Evolutionary conservation across 345 rosid species (phyloP).

Genomic region (Eucalyptus erythrocorys): DNA sequence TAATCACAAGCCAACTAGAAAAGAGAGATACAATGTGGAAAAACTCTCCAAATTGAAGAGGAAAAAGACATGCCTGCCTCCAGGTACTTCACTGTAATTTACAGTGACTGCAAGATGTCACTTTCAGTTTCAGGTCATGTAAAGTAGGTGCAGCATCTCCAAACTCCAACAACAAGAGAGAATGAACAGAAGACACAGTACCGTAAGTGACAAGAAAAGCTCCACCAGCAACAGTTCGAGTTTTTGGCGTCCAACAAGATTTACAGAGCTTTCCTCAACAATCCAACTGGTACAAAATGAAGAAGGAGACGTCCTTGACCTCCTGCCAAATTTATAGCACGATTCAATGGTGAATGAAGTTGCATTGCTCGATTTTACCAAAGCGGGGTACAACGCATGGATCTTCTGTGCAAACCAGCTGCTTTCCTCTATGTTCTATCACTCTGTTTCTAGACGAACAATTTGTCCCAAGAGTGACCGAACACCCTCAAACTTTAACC

Average conservation of each 20-base stretch:
- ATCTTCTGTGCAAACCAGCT: background rate
- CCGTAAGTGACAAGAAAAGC: background rate
- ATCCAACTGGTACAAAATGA: background rate
- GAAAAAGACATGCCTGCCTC: background rate
- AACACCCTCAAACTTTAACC: background rate
- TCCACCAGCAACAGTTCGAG: background rate
- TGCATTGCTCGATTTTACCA: background rate
- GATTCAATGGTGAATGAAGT: background rate
- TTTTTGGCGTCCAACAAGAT: background rate
- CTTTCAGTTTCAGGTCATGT: background rate
- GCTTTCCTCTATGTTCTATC: background rate
- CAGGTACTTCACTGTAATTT: background rate
- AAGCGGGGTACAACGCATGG: background rate
- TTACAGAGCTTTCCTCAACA: background rate
- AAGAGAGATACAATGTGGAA: background rate
- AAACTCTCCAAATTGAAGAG: background rate
- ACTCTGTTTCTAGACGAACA: background rate
- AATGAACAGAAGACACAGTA: background rate
- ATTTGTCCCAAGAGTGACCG: background rate
- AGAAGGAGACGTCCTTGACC: background rate
- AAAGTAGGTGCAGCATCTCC: background rate
- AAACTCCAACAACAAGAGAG: background rate
- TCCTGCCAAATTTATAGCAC: background rate
- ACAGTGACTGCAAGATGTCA: background rate
- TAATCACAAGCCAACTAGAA: background rate